Evolutionary conservation across 2,329 filamentous ascomycete species (phyloP), one percentile per base, ranked within the genome.

Genomic region (Camillea tinctor): DNA sequence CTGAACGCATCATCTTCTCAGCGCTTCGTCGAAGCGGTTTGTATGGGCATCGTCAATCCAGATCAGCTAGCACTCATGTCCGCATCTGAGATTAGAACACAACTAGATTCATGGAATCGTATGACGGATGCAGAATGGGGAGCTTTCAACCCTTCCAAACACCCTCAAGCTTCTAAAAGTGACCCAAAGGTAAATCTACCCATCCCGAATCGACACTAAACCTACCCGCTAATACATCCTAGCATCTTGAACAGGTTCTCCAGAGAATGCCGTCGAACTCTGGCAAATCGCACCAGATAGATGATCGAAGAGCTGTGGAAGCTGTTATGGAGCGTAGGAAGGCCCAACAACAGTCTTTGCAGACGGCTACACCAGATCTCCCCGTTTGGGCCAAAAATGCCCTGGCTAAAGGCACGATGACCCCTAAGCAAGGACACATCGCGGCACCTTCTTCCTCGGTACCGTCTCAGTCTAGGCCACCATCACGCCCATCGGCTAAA

Each of bases 331-430:
- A 66, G 48, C 65, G 60, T 48, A 67, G 67, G 52, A 66, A 65
- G 44, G 56, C 65, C 26, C 9, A 68, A 63, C 20, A 30, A 30
- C 55, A 62, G 9, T 62, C 58, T 21, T 61, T 65, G 20, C 60
- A 59, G 13, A 13, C 11, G 22, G 68, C 11, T 22, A 69, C 65
- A 4, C 66, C 65, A 54, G 64, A 64, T 52, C 66, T 72, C 20
- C 70, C 69, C 17, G 48, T n/a, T 24, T 72, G 71, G 71, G 71
- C 71, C 53, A 63, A 50, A 21, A 54, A 67, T 36, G 63, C 70
- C 21, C 61, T 71, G 2, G 11, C 6, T 15, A 44, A 17, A 15
- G 36, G 6, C 6, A n/a, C 36, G 6, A n/a, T 9, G 13, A 30
- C 17, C 23, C 55, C 61, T 21, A 63, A 65, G 58, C 61, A 62